A percentile compares a stretch with the other conserved stretches of the same genome.
phyloP scores from a whole-genome alignment of 2,329 filamentous ascomycete species.

The Penicillium occitanis region DNA sequence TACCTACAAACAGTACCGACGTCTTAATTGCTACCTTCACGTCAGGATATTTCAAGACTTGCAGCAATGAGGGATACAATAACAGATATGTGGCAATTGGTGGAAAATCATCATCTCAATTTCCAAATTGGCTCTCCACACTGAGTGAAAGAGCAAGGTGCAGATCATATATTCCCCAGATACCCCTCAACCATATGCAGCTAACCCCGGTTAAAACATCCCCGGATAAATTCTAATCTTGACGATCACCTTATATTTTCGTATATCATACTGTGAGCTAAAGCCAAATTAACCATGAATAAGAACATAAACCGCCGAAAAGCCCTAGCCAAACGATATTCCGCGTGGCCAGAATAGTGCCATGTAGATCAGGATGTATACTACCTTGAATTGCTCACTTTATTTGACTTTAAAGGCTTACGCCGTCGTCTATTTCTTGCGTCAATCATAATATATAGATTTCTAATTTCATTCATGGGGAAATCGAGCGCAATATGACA shows the following conservation, averaged over 20 bases:
- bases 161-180: background rate
- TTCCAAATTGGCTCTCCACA: background rate
- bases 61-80: background rate
- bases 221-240: background rate
- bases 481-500: background rate
- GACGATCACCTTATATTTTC: background rate
- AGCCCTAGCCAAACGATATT: slow-evolving; percentile 11
- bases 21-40: background rate
- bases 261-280: background rate
- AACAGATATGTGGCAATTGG: background rate
- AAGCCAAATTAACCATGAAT: background rate
- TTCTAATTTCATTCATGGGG: background rate
- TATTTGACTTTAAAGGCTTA: background rate
- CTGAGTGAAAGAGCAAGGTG: background rate
- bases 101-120: background rate
- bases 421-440: background rate
- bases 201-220: background rate
- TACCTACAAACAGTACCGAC: background rate
- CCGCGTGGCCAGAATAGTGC: background rate
- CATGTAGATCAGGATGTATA: background rate
- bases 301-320: background rate
- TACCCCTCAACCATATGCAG: slow-evolving; percentile 1
- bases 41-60: background rate
- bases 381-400: background rate
- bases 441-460: background rate